Evolutionary conservation across 108 stramenopile species (phyloP).

Genomic region (Fragilaria crotonensis): DNA sequence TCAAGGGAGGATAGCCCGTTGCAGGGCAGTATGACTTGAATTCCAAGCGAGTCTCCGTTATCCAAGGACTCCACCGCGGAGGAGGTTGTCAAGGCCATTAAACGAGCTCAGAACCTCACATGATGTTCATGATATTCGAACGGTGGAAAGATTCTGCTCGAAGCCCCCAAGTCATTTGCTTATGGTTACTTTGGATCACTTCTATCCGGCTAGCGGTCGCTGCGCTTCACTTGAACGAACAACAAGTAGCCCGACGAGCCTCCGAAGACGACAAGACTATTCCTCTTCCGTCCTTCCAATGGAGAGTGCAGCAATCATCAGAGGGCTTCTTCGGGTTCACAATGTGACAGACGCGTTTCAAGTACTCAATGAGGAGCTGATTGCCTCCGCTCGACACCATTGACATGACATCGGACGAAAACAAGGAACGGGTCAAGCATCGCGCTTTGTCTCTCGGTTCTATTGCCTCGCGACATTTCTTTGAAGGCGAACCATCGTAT

Average conservation of each 20-base stretch:
- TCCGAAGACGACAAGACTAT: constrained; percentile 49
- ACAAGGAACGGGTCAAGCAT: constrained; percentile 38
- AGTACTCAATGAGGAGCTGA: constrained; percentile 65
- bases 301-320: constrained; percentile 72
- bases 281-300: constrained; percentile 56
- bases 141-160: constrained; percentile 65
- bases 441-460: constrained; percentile 66
- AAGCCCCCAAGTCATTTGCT: constrained; percentile 52
- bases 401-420: constrained; percentile 14
- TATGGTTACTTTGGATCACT: constrained; percentile 75
- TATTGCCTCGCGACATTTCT: constrained; percentile 77
- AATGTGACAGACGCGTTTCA: constrained; percentile 64
- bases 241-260: constrained; percentile 50
- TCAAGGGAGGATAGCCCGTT: not conserved
- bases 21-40: constrained; percentile 23
- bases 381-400: constrained; percentile 40
- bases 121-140: constrained; percentile 53
- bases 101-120: constrained; percentile 73
- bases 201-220: constrained; percentile 74
- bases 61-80: constrained; percentile 43
- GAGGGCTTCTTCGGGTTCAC: constrained; percentile 56
- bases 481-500: constrained; percentile 45
- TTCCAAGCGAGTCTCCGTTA: constrained; percentile 38
- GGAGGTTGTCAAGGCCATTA: constrained; percentile 63
- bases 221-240: constrained; percentile 59